Percentiles rank a stretch among this genome's conserved stretches.
Evolutionary conservation across 805 yeast genomes (phyloP).

Genomic region (Candida pseudofarinosa): DNA sequence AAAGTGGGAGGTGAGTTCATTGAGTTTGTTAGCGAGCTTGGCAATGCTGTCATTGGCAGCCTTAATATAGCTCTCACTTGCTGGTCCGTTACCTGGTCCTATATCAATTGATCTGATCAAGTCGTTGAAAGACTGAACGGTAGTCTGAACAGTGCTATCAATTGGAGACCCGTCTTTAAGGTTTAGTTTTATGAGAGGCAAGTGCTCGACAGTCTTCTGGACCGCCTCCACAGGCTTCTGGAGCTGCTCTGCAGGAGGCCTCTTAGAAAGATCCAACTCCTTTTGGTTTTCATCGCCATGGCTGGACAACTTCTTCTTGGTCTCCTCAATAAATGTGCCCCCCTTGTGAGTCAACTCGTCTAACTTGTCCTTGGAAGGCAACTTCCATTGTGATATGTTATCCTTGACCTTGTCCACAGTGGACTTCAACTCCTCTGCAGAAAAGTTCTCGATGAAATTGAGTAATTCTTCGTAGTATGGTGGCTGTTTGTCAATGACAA

Average conservation of each 20-base stretch:
- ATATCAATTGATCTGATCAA: constrained; percentile 32
- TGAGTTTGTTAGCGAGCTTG: constrained; percentile 28
- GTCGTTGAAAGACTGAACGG: constrained; percentile 36
- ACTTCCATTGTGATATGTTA: constrained; percentile 16
- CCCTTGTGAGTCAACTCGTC: constrained; percentile 29
- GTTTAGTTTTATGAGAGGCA: constrained; percentile 30
- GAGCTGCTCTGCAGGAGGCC: constrained; percentile 39
- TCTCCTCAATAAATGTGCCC: constrained; percentile 32
- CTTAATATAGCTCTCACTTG: constrained; percentile 27
- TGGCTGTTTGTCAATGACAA: constrained; percentile 39
- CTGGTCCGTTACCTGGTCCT: constrained; percentile 18
- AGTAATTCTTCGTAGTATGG: constrained; percentile 41
- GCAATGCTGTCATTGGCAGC: constrained; percentile 29
- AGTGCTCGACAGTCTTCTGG: constrained; percentile 23
- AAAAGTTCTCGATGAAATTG: constrained; percentile 34
- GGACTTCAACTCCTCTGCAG: constrained; percentile 26
- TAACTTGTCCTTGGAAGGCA: constrained; percentile 30
- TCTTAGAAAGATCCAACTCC: constrained; percentile 6
- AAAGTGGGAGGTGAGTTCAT: constrained; percentile 28
- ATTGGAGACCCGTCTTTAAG: constrained; percentile 18
- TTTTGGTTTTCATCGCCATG: constrained; percentile 1
- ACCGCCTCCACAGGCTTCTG: constrained; percentile 38
- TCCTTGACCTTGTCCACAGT: constrained; percentile 13
- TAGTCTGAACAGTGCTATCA: constrained; percentile 31
- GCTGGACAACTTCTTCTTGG: constrained; percentile 27